phyloP scores from a whole-genome alignment of 2,329 filamentous ascomycete genomes.

The Rhinocladiella similis region DNA sequence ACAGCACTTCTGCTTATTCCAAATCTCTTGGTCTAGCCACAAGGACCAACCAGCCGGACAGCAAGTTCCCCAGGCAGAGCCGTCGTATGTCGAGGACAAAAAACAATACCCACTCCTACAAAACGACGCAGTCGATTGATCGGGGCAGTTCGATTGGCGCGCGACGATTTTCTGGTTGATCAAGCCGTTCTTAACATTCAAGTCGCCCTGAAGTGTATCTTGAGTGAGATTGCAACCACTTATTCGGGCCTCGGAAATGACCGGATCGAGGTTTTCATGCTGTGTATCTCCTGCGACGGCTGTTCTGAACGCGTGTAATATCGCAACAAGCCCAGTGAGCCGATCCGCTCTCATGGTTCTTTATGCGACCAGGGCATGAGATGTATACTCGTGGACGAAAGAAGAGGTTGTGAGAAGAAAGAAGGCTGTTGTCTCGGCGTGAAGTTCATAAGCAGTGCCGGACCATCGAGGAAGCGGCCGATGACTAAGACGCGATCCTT shows the following conservation, averaged over 20 bases:
- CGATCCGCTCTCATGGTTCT: not conserved
- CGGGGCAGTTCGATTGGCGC: constrained; percentile 18
- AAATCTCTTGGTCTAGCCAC: constrained; percentile 12
- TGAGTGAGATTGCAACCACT: not conserved
- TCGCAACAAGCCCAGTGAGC: not conserved
- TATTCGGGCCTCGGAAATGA: constrained; percentile 9
- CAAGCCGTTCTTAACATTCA: not conserved
- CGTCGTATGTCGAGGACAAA: constrained; percentile 9
- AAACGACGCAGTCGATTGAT: constrained; percentile 14
- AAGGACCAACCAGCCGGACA: constrained; percentile 19
- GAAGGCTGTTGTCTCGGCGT: not conserved
- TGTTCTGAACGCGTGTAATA: not conserved
- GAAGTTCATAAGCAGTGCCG: not conserved
- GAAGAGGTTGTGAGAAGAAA: not conserved
- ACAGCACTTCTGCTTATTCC: constrained; percentile 22
- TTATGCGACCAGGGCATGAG: not conserved
- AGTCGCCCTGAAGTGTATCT: not conserved
- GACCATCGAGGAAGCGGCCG: not conserved
- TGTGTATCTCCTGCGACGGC: not conserved
- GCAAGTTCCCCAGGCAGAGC: constrained; percentile 20
- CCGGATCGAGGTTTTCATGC: constrained; percentile 4
- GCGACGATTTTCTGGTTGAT: constrained; percentile 1
- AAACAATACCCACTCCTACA: constrained; percentile 21
- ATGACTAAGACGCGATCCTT: not conserved
- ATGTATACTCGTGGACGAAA: not conserved